These are phyloP conservation scores for Ophiocordyceps sinensis DNA, from an alignment of 2,329 filamentous ascomycete species.

Conservation along the genomic window DNA sequence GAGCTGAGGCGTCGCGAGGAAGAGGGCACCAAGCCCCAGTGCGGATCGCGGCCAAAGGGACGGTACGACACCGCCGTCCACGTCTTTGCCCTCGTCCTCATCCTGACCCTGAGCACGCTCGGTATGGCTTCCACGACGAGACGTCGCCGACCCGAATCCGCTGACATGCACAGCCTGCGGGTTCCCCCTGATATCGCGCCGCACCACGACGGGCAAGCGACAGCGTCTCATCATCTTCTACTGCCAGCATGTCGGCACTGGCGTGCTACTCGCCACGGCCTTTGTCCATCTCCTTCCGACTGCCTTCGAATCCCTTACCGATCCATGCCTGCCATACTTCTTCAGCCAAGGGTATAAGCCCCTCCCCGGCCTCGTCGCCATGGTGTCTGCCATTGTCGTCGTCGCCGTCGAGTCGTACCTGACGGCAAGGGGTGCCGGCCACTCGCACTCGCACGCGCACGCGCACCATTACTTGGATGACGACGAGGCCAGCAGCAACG, in stretches of 20 bases:
- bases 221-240: conserved; percentile 49
- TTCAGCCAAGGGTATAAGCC: conserved; percentile 70
- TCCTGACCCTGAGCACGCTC: conserved; percentile 44
- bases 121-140: conserved; percentile 19
- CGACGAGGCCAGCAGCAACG: conserved; percentile 25
- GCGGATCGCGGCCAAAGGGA: conserved; percentile 36
- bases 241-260: conserved; percentile 65
- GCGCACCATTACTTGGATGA: conserved; percentile 34
- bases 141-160: not conserved
- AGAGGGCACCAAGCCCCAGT: conserved; percentile 29
- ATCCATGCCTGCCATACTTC: conserved; percentile 60
- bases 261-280: conserved; percentile 73
- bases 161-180: conserved; percentile 36
- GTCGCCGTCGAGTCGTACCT: conserved; percentile 83
- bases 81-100: conserved; percentile 52
- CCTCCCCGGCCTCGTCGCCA: conserved; percentile 68
- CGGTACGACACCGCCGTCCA: conserved; percentile 53
- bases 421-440: conserved; percentile 52
- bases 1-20: conserved; percentile 35
- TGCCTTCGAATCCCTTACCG: conserved; percentile 50
- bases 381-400: conserved; percentile 69
- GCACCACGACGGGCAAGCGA: conserved; percentile 39
- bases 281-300: conserved; percentile 66
- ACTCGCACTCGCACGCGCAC: conserved; percentile 41
- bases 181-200: conserved; percentile 50